Evolutionary conservation across 257 asterid genomes (phyloP).

Genomic region (Marsdenia floribunda): DNA sequence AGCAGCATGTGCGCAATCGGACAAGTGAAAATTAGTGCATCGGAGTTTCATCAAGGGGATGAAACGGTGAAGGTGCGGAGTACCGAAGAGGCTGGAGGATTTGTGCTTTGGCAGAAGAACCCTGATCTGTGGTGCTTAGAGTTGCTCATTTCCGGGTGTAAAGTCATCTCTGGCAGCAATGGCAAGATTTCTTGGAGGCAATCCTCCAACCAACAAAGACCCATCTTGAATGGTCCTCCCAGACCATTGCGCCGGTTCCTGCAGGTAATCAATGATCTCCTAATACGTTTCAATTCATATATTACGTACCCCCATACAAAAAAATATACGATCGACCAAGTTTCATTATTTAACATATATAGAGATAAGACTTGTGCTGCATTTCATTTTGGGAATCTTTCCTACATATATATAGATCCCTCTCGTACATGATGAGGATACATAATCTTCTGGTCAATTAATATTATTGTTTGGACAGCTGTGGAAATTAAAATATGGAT

Average conservation of each 20-base stretch:
- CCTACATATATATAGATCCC: too few relatives aligned
- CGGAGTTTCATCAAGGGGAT: conserved; percentile 87
- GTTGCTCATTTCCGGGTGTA: conserved; percentile 69
- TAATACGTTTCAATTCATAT: too few relatives aligned
- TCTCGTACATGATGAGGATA: too few relatives aligned
- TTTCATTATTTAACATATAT: too few relatives aligned
- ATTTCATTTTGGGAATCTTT: too few relatives aligned
- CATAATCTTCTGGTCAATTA: too few relatives aligned
- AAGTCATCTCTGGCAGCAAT: conserved; percentile 86
- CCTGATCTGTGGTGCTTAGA: conserved; percentile 84
- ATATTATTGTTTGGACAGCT: too few relatives aligned
- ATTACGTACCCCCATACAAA: too few relatives aligned
- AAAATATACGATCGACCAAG: background rate
- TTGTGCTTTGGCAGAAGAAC: conserved; percentile 88
- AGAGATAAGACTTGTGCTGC: too few relatives aligned
- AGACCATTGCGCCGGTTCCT: conserved; percentile 72
- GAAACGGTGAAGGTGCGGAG: conserved; percentile 56
- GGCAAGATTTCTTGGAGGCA: conserved; percentile 75
- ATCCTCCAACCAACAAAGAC: conserved; percentile 82
- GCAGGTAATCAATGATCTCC: conserved; percentile 37
- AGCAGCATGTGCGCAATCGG: conserved; percentile 84
- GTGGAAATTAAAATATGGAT: too few relatives aligned
- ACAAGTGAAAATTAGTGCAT: conserved; percentile 62
- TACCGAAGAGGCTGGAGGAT: conserved; percentile 75
- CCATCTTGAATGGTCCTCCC: conserved; percentile 66